Conservation (phyloP, 352 stramenopile genomes). For the Globisporangium takayamanum region DNA sequence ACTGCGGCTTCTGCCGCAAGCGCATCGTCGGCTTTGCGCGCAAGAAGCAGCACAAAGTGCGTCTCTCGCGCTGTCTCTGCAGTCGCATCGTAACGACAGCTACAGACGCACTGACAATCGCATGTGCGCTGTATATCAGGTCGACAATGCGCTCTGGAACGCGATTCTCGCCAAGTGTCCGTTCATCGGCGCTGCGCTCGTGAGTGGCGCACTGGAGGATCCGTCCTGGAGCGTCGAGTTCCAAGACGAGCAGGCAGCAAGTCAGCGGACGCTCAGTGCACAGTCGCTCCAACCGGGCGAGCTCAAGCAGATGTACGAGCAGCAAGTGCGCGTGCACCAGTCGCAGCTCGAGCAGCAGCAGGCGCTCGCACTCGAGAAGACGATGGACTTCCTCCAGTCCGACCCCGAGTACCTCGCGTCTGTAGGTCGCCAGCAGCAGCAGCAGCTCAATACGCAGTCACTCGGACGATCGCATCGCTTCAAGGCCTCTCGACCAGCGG, state of each 20-base stretch:
- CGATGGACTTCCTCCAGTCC: constrained; percentile 45
- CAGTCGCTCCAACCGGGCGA: constrained; percentile 16
- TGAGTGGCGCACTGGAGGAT: constrained; percentile 16
- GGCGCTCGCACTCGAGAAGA: constrained; percentile 35
- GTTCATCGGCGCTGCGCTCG: constrained; percentile 20
- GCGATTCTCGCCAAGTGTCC: constrained; percentile 45
- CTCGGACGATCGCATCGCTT: too few species aligned
- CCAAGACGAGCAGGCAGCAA: constrained; percentile 39
- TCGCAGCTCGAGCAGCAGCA: constrained; percentile 26
- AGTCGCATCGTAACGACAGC: neutral
- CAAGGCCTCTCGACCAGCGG: neutral
- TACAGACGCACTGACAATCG: neutral
- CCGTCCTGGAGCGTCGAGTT: constrained; percentile 30
- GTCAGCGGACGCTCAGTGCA: neutral
- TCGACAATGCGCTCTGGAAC: constrained; percentile 55
- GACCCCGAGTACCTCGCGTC: constrained; percentile 36
- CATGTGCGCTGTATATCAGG: constrained; percentile 1
- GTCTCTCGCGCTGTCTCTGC: neutral
- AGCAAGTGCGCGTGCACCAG: constrained; percentile 26
- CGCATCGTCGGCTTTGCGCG: constrained; percentile 69
- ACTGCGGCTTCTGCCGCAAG: constrained; percentile 75
- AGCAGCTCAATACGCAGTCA: neutral
- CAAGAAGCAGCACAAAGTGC: constrained; percentile 61
- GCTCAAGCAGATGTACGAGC: constrained; percentile 38
- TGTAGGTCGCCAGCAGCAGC: neutral